Evolutionary conservation across 2,329 filamentous ascomycete species (phyloP).

Genomic region (Geoglossum cookeanum): DNA sequence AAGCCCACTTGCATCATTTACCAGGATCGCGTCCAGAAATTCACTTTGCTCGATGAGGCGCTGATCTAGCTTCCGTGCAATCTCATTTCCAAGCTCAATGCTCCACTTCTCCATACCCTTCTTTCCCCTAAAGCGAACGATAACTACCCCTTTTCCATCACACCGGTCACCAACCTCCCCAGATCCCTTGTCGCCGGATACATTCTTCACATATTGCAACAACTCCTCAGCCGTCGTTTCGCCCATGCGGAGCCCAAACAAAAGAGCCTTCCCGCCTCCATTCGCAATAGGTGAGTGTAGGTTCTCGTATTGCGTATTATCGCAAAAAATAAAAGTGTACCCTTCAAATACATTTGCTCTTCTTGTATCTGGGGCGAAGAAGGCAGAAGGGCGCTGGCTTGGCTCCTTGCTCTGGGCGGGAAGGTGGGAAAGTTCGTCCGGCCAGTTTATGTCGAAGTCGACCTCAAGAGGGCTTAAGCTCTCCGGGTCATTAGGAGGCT

Average conservation of each 20-base stretch:
- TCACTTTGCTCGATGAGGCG: slow-evolving; percentile 76
- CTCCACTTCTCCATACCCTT: slow-evolving; percentile 47
- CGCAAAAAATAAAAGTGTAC: slow-evolving; percentile 78
- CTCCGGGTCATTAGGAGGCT: slow-evolving; percentile 30
- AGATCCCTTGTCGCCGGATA: slow-evolving; percentile 54
- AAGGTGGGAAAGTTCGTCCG: slow-evolving; percentile 49
- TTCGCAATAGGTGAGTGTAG: slow-evolving; percentile 56
- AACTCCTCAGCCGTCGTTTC: slow-evolving; percentile 57
- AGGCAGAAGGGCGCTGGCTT: slow-evolving; percentile 42
- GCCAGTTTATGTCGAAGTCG: slow-evolving; percentile 67
- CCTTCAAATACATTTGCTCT: slow-evolving; percentile 62
- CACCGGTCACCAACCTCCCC: slow-evolving; percentile 44
- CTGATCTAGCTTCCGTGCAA: slow-evolving; percentile 58
- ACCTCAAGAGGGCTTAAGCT: slow-evolving; percentile 44
- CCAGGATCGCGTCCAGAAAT: slow-evolving; percentile 75
- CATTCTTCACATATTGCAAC: slow-evolving; percentile 52
- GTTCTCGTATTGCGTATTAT: slow-evolving; percentile 53
- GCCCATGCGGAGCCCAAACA: slow-evolving; percentile 40
- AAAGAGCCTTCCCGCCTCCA: slow-evolving; percentile 65
- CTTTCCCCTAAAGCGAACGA: slow-evolving; percentile 51
- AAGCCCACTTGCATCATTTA: slow-evolving; percentile 54
- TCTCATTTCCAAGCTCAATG: slow-evolving; percentile 43
- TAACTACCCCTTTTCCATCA: slow-evolving; percentile 51
- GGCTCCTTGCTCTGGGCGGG: slow-evolving; percentile 62
- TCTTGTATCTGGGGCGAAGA: slow-evolving; percentile 48